A percentile compares a stretch with the other conserved stretches of the same genome.
Conservation (phyloP, 208 protist genomes). For the Trypanosoma avium region DNA sequence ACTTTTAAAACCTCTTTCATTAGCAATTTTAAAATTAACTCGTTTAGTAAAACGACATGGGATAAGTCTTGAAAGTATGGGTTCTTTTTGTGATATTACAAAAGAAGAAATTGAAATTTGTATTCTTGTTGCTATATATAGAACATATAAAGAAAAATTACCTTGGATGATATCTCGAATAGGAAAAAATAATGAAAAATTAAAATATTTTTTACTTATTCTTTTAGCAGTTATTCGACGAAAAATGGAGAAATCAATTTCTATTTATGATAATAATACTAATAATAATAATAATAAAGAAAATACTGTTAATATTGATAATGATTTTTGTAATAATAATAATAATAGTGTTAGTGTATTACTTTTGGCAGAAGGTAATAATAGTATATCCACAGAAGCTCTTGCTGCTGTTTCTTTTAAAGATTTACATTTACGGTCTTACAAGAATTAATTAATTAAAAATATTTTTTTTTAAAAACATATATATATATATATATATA, state of each 20-base stretch:
- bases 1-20: constrained; percentile 28
- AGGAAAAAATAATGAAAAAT: background rate
- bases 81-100: constrained; percentile 49
- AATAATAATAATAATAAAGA: background rate
- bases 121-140: constrained; percentile 43
- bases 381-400: constrained; percentile 16
- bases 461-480: no score
- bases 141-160: constrained; percentile 42
- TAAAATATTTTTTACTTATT: background rate
- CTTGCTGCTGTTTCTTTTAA: constrained; percentile 27
- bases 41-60: constrained; percentile 35
- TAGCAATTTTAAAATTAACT: constrained; percentile 30
- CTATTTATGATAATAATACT: background rate
- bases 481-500: no score
- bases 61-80: constrained; percentile 15
- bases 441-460: background rate
- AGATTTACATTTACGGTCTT: background rate
- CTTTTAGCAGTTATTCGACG: constrained; percentile 6
- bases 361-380: constrained; percentile 19
- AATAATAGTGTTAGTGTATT: constrained; percentile 11
- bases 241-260: constrained; percentile 19
- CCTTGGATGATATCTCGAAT: constrained; percentile 18
- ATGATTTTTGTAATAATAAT: background rate
- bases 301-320: background rate
- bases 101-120: constrained; percentile 43